These are phyloP conservation scores for Glycyrrhiza uralensis DNA, from an alignment of 306 rosid species.

Conservation along the genomic window DNA sequence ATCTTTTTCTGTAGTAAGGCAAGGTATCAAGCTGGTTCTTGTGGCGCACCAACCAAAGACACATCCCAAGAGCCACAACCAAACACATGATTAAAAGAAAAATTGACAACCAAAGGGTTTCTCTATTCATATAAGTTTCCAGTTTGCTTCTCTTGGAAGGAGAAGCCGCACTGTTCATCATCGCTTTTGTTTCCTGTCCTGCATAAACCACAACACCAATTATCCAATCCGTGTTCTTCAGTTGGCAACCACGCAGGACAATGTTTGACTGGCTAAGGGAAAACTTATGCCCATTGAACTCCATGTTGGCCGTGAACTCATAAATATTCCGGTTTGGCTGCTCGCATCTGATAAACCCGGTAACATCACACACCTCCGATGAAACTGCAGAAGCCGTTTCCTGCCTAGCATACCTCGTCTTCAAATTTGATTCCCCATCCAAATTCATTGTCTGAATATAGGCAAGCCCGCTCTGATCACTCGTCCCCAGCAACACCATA, in stretches of 20 bases:
- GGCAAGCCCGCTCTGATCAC: constrained; percentile 95
- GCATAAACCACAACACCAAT: constrained; percentile 98
- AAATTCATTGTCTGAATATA: constrained; percentile 97
- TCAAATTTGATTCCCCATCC: constrained; percentile 98
- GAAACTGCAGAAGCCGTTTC: constrained; percentile 63
- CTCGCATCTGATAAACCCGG: constrained; percentile 81
- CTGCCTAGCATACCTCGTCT: constrained; percentile 95
- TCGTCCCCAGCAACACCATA: constrained; percentile 93
- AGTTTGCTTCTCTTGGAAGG: constrained; percentile 91
- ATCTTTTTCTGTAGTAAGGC: constrained; percentile 82
- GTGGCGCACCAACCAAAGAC: constrained; percentile 78
- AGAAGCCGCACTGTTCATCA: constrained; percentile 91
- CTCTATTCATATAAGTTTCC: constrained; percentile 89
- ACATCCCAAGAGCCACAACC: constrained; percentile 84
- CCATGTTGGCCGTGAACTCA: constrained; percentile 92
- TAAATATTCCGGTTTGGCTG: constrained; percentile 90
- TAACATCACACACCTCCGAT: constrained; percentile 43
- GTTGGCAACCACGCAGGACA: constrained; percentile 93
- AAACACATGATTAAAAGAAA: constrained; percentile 79
- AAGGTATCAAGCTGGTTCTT: constrained; percentile 66
- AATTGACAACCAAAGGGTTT: constrained; percentile 83
- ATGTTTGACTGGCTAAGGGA: constrained; percentile 92
- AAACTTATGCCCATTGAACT: constrained; percentile 58
- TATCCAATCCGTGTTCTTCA: constrained; percentile 94
- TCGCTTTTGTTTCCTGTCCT: constrained; percentile 96